These are phyloP conservation scores for Microstroma glucosiphilum DNA, from an alignment of 1,284 basidiomycete species.

Conservation along the genomic window DNA sequence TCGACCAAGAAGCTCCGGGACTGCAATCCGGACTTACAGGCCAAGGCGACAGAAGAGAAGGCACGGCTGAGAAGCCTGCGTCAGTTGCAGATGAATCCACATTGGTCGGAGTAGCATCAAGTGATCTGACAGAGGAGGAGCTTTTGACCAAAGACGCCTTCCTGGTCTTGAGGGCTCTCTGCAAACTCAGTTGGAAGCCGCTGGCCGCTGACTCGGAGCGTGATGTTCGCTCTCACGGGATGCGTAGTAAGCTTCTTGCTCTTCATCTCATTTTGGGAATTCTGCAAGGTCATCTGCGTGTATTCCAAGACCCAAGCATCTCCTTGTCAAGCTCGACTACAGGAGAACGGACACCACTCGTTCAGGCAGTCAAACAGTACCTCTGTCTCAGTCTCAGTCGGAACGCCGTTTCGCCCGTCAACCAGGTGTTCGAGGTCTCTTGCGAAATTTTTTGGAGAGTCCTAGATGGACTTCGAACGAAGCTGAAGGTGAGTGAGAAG, in stretches of 20 bases:
- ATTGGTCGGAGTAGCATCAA: not conserved
- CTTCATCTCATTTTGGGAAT: conserved; percentile 47
- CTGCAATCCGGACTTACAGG: not conserved
- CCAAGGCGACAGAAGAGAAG: not conserved
- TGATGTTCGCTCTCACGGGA: conserved; percentile 47
- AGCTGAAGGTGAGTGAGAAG: conserved; percentile 61
- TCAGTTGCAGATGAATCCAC: not conserved
- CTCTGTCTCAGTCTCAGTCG: conserved; percentile 84
- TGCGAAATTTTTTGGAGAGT: conserved; percentile 99
- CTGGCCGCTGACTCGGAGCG: conserved; percentile 45
- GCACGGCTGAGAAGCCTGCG: too few species aligned
- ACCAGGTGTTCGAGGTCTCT: conserved; percentile 93
- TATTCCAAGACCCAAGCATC: conserved; percentile 45
- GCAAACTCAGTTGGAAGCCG: conserved; percentile 50
- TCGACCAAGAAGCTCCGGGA: not conserved
- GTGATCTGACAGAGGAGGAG: conserved; percentile 35
- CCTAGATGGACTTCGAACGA: conserved; percentile 83
- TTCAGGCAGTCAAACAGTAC: conserved; percentile 51
- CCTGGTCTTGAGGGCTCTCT: conserved; percentile 46
- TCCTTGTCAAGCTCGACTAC: conserved; percentile 46
- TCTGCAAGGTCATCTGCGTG: conserved; percentile 40
- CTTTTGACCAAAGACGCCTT: conserved; percentile 50
- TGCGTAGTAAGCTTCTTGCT: conserved; percentile 49
- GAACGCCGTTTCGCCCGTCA: conserved; percentile 90
- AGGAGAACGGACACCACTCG: conserved; percentile 47